phyloP scores from a whole-genome alignment of 257 asterid species.

The Eucommia ulmoides region DNA sequence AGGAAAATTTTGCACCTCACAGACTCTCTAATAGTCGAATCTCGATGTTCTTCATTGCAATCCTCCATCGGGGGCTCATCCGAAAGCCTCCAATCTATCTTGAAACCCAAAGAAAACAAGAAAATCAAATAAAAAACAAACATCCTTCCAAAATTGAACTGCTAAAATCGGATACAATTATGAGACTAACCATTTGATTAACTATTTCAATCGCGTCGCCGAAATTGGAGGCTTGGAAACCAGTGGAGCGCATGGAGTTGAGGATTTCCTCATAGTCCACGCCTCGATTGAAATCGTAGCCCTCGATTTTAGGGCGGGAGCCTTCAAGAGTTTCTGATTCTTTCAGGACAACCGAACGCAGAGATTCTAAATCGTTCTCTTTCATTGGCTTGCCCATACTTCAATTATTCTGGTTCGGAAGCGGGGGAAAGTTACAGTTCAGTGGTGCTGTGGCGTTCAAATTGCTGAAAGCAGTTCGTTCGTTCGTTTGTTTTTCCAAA shows the following conservation, averaged over 20 bases:
- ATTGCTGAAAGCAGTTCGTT: no score
- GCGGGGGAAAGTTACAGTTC: no score
- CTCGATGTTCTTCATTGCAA: conserved; percentile 56
- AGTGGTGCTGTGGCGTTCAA: no score
- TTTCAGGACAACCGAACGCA: conserved; percentile 47
- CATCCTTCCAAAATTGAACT: not conserved
- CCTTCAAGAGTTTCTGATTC: conserved; percentile 60
- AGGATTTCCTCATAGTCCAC: conserved; percentile 58
- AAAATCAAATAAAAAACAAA: not conserved
- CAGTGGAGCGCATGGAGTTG: conserved; percentile 65
- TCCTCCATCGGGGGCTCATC: conserved; percentile 57
- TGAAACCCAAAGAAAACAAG: conserved; percentile 20
- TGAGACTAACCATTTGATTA: conserved; percentile 59
- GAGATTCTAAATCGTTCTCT: conserved; percentile 28
- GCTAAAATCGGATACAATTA: no score
- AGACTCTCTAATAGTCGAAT: conserved; percentile 41
- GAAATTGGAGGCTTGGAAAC: conserved; percentile 90
- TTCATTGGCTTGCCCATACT: conserved; percentile 36
- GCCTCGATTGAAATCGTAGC: conserved; percentile 82
- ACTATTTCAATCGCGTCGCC: conserved; percentile 81
- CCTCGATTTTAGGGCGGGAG: conserved; percentile 40
- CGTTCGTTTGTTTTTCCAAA: no score
- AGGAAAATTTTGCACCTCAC: conserved; percentile 77
- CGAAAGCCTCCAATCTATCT: conserved; percentile 96
- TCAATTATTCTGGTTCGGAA: no score